Evolutionary conservation across 2,329 filamentous ascomycete genomes (phyloP).

Genomic region (Verticillium klebahnii): DNA sequence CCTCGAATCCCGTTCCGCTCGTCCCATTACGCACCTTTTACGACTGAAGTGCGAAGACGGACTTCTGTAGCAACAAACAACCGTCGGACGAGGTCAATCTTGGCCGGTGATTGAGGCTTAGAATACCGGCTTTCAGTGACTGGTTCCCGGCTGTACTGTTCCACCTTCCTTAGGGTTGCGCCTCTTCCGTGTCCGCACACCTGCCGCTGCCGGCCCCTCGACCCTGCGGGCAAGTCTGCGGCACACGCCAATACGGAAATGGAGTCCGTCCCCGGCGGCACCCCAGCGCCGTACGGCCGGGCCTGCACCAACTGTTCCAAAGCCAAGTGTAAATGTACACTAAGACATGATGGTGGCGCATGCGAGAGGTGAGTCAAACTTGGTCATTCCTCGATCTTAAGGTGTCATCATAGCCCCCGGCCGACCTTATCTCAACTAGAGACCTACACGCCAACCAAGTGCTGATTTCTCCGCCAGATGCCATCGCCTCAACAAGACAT

Average conservation of each 20-base stretch:
- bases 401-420: too few relatives aligned
- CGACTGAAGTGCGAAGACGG: background rate
- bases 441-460: too few relatives aligned
- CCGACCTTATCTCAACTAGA: too few relatives aligned
- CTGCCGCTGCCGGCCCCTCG: background rate
- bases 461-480: slow-evolving; percentile 18
- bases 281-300: slow-evolving; percentile 32
- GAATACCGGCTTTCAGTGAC: background rate
- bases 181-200: background rate
- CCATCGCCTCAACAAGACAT: slow-evolving; percentile 33
- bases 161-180: background rate
- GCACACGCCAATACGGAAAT: background rate
- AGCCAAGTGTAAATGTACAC: slow-evolving; percentile 40
- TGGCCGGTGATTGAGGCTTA: background rate
- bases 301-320: slow-evolving; percentile 36
- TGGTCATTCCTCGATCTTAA: background rate
- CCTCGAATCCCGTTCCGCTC: background rate
- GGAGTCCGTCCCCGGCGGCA: slow-evolving; percentile 2
- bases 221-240: background rate
- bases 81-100: background rate
- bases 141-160: background rate
- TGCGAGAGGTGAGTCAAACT: slow-evolving; percentile 25
- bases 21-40: background rate
- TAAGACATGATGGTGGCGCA: slow-evolving; percentile 19
- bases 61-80: background rate